phyloP scores from a whole-genome alignment of 139 green algal genomes.

The Coelastrella sp. region DNA sequence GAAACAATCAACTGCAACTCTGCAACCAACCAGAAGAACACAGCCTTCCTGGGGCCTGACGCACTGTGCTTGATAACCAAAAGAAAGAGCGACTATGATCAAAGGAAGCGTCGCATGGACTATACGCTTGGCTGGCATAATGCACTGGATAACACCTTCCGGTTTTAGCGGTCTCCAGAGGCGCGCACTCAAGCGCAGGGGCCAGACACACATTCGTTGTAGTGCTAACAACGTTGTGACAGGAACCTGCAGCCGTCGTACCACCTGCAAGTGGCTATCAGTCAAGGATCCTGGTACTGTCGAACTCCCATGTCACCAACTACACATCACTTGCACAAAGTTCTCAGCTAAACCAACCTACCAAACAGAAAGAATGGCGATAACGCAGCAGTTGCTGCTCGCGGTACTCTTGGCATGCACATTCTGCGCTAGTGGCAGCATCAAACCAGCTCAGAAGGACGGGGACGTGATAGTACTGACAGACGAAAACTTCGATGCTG shows the following conservation, averaged over 20 bases:
- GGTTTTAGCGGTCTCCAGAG: not conserved
- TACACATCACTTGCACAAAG: not conserved
- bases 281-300: not conserved
- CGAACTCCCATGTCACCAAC: not conserved
- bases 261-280: too few species aligned
- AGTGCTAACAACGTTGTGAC: too few species aligned
- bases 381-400: not conserved
- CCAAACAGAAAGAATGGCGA: not conserved
- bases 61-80: not conserved
- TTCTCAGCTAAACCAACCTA: not conserved
- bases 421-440: not conserved
- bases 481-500: constrained; percentile 60
- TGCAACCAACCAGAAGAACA: not conserved
- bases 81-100: not conserved
- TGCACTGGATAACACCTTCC: not conserved
- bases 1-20: not conserved
- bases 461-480: constrained; percentile 49
- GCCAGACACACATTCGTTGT: too few species aligned
- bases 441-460: not conserved
- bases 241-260: too few species aligned
- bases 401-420: not conserved
- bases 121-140: not conserved
- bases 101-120: not conserved
- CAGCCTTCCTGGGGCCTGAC: not conserved
- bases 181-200: too few species aligned